These are phyloP conservation scores for Hymenotorrendiella dingleyae DNA, from an alignment of 2,329 filamentous ascomycete species.

Conservation along the genomic window DNA sequence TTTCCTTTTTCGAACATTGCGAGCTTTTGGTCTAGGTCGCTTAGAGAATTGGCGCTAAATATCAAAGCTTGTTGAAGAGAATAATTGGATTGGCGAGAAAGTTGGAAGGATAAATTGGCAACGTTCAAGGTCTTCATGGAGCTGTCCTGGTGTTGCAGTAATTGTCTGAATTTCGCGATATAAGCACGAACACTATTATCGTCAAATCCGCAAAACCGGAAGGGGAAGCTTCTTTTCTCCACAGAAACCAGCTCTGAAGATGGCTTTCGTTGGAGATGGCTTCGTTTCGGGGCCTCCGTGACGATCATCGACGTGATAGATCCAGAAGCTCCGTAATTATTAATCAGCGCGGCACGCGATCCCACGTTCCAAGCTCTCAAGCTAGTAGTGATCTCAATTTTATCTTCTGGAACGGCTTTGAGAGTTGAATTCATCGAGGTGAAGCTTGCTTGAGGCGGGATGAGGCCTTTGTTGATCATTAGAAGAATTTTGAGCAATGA, in stretches of 20 bases:
- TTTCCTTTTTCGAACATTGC: no score
- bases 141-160: no score
- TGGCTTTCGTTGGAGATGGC: no score
- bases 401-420: not conserved
- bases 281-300: no score
- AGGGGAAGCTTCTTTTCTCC: not conserved
- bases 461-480: conserved; percentile 24
- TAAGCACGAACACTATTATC: conserved; percentile 18
- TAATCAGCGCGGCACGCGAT: conserved; percentile 14
- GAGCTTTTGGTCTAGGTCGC: conserved; percentile 25
- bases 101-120: conserved; percentile 31
- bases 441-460: conserved; percentile 25
- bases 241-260: not conserved
- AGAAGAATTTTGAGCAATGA: conserved; percentile 39
- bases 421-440: conserved; percentile 30
- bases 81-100: conserved; percentile 29
- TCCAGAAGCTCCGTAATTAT: conserved; percentile 24
- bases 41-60: conserved; percentile 25
- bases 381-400: conserved; percentile 8
- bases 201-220: conserved; percentile 19
- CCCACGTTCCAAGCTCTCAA: conserved; percentile 8
- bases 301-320: conserved; percentile 16
- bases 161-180: conserved; percentile 9
- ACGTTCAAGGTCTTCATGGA: conserved; percentile 16
- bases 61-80: conserved; percentile 19